phyloP scores from a whole-genome alignment of 176 grass and related monocot species.

The Triticum dicoccoides region DNA sequence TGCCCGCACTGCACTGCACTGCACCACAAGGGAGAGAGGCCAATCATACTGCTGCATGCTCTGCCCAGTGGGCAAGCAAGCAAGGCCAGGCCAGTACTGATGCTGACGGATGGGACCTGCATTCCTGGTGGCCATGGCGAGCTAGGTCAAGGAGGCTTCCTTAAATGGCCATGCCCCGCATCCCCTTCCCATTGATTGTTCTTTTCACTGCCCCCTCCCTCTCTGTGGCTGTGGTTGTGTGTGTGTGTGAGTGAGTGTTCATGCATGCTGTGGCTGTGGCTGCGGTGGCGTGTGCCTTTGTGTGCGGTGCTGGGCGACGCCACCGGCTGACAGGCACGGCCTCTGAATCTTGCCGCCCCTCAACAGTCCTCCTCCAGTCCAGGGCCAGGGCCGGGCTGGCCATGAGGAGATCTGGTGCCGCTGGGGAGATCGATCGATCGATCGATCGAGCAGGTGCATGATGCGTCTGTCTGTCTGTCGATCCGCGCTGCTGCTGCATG shows the following conservation, averaged over 20 bases:
- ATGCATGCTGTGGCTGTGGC: constrained; percentile 8
- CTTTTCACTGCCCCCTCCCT: constrained; percentile 38
- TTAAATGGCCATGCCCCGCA: constrained; percentile 52
- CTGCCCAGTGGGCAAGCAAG: constrained; percentile 5
- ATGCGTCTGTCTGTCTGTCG: not conserved
- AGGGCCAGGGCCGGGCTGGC: not conserved
- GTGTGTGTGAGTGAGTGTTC: not conserved
- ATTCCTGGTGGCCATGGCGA: constrained; percentile 42
- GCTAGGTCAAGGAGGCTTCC: constrained; percentile 57
- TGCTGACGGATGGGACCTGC: constrained; percentile 21
- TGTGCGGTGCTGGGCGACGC: constrained; percentile 47
- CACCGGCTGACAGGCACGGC: constrained; percentile 36
- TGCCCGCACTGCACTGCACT: not conserved
- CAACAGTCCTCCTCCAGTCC: constrained; percentile 44
- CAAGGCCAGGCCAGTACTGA: not conserved
- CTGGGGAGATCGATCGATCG: not conserved
- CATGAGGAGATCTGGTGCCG: constrained; percentile 19
- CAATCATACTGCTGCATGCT: constrained; percentile 15
- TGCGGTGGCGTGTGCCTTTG: constrained; percentile 44
- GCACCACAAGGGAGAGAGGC: constrained; percentile 7
- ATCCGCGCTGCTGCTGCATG: not conserved
- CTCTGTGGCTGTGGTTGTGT: constrained; percentile 5
- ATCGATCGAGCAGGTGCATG: not conserved
- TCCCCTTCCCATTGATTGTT: constrained; percentile 53
- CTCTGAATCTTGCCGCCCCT: constrained; percentile 42